Evolutionary conservation across 2,329 filamentous ascomycete species (phyloP).

Genomic region (Rhytidhysteron rufulum): DNA sequence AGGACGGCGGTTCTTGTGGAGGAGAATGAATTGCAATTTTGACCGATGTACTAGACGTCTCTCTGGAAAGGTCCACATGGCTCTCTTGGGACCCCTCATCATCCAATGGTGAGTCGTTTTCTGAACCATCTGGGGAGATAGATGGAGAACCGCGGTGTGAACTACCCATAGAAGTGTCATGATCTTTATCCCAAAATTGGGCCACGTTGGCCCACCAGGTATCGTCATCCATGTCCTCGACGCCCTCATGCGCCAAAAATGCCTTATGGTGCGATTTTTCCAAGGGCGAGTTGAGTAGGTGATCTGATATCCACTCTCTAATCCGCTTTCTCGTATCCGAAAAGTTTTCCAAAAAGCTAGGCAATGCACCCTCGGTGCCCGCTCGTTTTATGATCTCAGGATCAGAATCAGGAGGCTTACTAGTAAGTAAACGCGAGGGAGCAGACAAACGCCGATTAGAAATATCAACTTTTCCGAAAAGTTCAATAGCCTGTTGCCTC

Average conservation of each 20-base stretch:
- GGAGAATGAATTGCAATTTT: no score
- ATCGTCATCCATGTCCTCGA: not conserved
- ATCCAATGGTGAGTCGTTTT: not conserved
- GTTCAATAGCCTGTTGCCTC: not conserved
- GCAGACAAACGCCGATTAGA: not conserved
- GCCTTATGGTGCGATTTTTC: not conserved
- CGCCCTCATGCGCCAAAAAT: not conserved
- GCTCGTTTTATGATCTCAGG: not conserved
- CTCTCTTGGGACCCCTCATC: not conserved
- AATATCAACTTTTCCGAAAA: not conserved
- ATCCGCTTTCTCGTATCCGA: not conserved
- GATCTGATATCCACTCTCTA: not conserved
- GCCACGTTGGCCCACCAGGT: not conserved
- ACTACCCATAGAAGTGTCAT: not conserved
- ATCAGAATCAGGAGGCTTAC: not conserved
- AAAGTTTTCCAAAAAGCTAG: not conserved
- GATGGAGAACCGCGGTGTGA: not conserved
- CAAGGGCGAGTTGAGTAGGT: not conserved
- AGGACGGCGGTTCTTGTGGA: no score
- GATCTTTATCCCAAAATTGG: not conserved
- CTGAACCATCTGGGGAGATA: not conserved
- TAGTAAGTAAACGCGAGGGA: not conserved
- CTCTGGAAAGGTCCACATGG: no score
- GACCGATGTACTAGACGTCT: no score
- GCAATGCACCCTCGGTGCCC: not conserved